Evolutionary conservation across 768 basidiomycete species (phyloP), one percentile per base, ranked within the genome.

Genomic region (Grammothele lineata): DNA sequence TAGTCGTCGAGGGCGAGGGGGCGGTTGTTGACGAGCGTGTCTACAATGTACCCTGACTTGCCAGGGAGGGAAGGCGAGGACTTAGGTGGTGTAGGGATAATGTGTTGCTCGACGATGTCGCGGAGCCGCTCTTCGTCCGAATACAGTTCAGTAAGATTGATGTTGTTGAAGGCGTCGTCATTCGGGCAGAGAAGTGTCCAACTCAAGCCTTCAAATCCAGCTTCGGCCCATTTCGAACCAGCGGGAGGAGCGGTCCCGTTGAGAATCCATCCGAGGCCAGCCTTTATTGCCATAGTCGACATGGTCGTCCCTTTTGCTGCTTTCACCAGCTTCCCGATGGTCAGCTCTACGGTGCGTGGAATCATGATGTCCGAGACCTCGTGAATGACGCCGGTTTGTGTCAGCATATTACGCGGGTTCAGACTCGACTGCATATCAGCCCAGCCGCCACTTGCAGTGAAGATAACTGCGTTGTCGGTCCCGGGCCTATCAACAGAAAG

Each of bases 131-230:
- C 72, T 10, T 66, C 48, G 58, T 90, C 75, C 22, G 73, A 75
- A 52, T 82, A 83, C 19, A 92, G 64, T 48, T 67, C 64, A 0
- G 92, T 92, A 47, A 98, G 66, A 68, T 98, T 94, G 64, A 87
- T 68, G 18, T 77, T 70, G 62, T 92, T 85, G 76, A 98, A 96
- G 0, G 95, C 93, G 48, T 87, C 85, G 59, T 99, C 96, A 5
- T 82, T 80, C 3, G 96, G 96, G 55, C 89, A 93, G 18, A 99
- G 74, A 4, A 99, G 65, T 1, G 92, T 95, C 85, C 94, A 98
- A 3, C 85, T 83, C 8, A 64, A 66, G 21, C 70, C 74, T 17
- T 62, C 59, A n/a, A 76, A 57, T 37, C 67, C 73, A 46, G 64
- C 59, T 14, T 81, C 72, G 5, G 75, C 76, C 83, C 83, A 89